Evolutionary conservation across 208 protist genomes (phyloP).

Genomic region (Spongospora subterranea): DNA sequence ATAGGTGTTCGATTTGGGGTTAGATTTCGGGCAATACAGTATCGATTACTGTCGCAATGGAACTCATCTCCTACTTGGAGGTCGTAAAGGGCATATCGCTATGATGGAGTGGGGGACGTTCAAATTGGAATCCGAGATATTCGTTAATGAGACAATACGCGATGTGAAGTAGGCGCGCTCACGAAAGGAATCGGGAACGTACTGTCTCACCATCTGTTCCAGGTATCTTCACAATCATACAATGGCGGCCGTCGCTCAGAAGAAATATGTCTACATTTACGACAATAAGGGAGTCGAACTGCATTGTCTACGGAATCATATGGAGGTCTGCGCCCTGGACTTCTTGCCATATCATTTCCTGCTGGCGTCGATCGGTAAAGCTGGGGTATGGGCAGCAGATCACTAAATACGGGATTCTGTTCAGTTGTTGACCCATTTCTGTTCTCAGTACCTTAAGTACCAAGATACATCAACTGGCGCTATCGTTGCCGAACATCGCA

Average conservation of each 20-base stretch:
- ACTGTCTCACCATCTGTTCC: slow-evolving; percentile 5
- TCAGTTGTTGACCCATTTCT: too few species aligned
- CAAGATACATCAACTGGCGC: slow-evolving; percentile 60
- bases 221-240: slow-evolving; percentile 94
- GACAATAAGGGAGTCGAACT: slow-evolving; percentile 94
- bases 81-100: slow-evolving; percentile 91
- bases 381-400: slow-evolving; percentile 55
- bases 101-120: slow-evolving; percentile 91
- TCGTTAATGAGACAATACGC: slow-evolving; percentile 88
- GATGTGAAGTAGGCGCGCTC: slow-evolving; percentile 79
- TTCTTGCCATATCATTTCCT: slow-evolving; percentile 97
- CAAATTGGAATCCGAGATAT: slow-evolving; percentile 82
- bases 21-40: slow-evolving; percentile 82
- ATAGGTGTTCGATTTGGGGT: slow-evolving; percentile 18
- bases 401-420: not conserved
- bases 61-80: slow-evolving; percentile 86
- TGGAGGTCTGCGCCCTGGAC: slow-evolving; percentile 87
- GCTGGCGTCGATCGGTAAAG: slow-evolving; percentile 79
- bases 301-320: slow-evolving; percentile 91
- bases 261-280: slow-evolving; percentile 98
- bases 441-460: slow-evolving; percentile 83
- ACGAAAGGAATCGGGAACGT: not conserved
- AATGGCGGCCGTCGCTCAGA: slow-evolving; percentile 97
- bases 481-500: slow-evolving; percentile 63
- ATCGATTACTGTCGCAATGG: slow-evolving; percentile 91